These are phyloP conservation scores for Exidia glandulosa DNA, from an alignment of 768 basidiomycete species.

Conservation along the genomic window DNA sequence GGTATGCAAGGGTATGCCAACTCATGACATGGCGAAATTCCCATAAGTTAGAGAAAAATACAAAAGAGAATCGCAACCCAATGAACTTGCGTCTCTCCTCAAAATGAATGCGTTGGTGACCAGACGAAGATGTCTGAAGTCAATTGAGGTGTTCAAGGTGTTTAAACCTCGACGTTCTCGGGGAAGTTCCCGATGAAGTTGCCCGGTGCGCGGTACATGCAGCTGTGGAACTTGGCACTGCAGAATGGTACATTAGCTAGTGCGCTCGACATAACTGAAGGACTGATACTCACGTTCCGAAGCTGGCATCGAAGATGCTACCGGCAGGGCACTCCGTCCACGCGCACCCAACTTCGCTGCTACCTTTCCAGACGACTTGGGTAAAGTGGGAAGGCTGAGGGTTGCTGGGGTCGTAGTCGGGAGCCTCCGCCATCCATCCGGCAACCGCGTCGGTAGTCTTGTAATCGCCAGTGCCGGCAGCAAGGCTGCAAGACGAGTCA, in stretches of 20 bases:
- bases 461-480: constrained; percentile 41
- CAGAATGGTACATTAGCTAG: too few relatives aligned
- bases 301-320: constrained; percentile 30
- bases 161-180: constrained; percentile 5
- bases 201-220: constrained; percentile 53
- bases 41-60: neutral
- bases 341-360: constrained; percentile 48
- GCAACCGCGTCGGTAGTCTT: constrained; percentile 29
- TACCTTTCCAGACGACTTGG: constrained; percentile 55
- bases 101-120: neutral
- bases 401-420: constrained; percentile 27
- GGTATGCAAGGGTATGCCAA: neutral
- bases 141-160: too few relatives aligned
- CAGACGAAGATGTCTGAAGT: neutral
- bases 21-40: neutral
- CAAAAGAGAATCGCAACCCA: neutral
- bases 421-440: constrained; percentile 37
- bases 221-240: constrained; percentile 44
- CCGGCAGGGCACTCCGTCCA: constrained; percentile 33
- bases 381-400: constrained; percentile 47
- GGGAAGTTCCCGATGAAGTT: constrained; percentile 48
- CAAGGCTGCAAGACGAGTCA: too few relatives aligned
- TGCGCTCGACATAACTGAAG: too few relatives aligned
- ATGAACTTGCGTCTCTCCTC: neutral
- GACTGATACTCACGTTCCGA: constrained; percentile 23